Base-by-base conservation (phyloP, 164 flowering plant species). In the Kalanchoe fedtschenkoi region DNA sequence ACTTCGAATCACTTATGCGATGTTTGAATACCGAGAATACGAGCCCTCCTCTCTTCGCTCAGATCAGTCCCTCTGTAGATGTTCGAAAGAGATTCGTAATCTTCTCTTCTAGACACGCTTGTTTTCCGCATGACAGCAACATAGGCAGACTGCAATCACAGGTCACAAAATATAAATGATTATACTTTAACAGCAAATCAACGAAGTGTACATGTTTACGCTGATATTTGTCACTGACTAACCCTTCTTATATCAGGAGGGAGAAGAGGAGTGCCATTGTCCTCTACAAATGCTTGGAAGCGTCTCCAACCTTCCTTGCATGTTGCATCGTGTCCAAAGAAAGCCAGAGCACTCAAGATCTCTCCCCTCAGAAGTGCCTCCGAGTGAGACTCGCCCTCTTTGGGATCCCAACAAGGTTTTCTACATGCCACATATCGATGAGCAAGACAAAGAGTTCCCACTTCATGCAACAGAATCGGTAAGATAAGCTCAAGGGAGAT, bases 211-310 rank as follows among this genome's bases (percentile, higher is more conserved):
- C 2, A 14, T 0, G 3, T n/a, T 34, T 16, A 2, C 32, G 55
- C 26, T 16, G 26, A 33, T 34, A 21, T 34, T 16, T 34, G 17
- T 58, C 41, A 47, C 26, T 47, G 2, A 24, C 39, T n/a, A 58
- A 58, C 61, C 61, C 39, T 33, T 58, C 61, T 58, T 33, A 58
- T 58, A 58, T 35, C 26, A 2, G 61, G 26, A n/a, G 61, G 61
- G 15, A 34, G 61, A 33, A 58, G 61, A 19, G 61, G 22, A 13
- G 61, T 58, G 9, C 33, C 33, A 33, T 24, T 58, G 22, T 58
- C 61, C 22, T 58, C 37, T 5, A 58, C 10, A 11, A 30, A 58
- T 34, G 61, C 41, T 33, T 22, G 24, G 37, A 58, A 58, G 22
- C 61, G 61, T 22, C 61, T 58, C 22, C 26, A 33, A 2, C 39